Evolutionary conservation across 2,329 filamentous ascomycete genomes (phyloP).

Genomic region (Acephala macrosclerotiorum): DNA sequence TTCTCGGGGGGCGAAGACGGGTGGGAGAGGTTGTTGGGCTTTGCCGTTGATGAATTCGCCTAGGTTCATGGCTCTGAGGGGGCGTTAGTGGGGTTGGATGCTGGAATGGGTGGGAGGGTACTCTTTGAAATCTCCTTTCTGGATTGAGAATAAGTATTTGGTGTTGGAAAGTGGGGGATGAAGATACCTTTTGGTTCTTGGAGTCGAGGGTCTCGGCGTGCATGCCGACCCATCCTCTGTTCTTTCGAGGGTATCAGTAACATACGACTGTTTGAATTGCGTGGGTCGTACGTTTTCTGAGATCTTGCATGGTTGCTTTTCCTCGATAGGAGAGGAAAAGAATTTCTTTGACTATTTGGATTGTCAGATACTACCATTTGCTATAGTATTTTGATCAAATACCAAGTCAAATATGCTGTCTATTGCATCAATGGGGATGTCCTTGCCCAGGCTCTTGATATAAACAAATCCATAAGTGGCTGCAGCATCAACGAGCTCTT

Average conservation of each 20-base stretch:
- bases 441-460: constrained; percentile 75
- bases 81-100: constrained; percentile 15
- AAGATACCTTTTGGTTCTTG: constrained; percentile 74
- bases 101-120: constrained; percentile 45
- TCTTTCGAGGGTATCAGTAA: constrained; percentile 56
- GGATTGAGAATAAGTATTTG: constrained; percentile 25
- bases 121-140: constrained; percentile 91
- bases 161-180: not conserved
- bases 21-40: constrained; percentile 79
- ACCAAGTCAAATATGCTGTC: constrained; percentile 79
- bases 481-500: constrained; percentile 80
- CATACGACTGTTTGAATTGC: not conserved
- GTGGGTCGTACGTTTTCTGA: constrained; percentile 57
- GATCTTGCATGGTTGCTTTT: constrained; percentile 80
- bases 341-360: constrained; percentile 69
- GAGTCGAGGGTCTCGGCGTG: constrained; percentile 89
- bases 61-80: constrained; percentile 85
- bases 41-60: constrained; percentile 73
- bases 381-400: constrained; percentile 28
- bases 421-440: constrained; percentile 72
- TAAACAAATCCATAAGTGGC: constrained; percentile 89
- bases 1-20: constrained; percentile 65
- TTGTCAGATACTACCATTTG: constrained; percentile 11
- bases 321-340: constrained; percentile 72
- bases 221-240: constrained; percentile 89